Conservation (phyloP, 345 rosid genomes). For the Eucalyptus erythrocorys region DNA sequence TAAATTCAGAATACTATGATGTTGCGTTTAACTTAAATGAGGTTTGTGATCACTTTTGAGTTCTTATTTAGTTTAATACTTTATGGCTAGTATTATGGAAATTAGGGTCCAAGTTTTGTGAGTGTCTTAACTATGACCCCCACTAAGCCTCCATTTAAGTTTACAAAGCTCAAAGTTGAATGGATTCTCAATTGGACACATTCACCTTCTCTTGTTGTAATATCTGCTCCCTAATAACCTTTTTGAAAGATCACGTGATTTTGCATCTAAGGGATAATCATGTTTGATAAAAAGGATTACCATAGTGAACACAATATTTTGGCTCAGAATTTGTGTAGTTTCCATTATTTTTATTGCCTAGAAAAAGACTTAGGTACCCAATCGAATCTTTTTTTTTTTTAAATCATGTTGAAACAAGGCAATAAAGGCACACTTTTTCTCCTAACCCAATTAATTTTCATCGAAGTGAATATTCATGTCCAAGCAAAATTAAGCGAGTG, state of each 20-base stretch:
- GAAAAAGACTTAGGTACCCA: not conserved
- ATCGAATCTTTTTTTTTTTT: not conserved
- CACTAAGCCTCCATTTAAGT: not conserved
- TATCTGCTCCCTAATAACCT: not conserved
- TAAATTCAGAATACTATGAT: not conserved
- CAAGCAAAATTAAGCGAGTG: not conserved
- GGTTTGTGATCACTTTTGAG: not conserved
- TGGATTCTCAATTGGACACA: not conserved
- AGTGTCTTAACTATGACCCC: not conserved
- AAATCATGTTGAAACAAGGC: not conserved
- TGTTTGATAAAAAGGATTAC: not conserved
- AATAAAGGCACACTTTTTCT: not conserved
- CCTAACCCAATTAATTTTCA: not conserved
- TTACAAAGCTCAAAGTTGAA: not conserved
- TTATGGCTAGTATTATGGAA: not conserved
- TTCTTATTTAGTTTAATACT: not conserved
- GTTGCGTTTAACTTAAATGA: not conserved
- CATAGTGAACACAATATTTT: not conserved
- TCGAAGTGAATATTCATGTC: not conserved
- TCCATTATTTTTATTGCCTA: not conserved
- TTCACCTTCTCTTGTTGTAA: not conserved
- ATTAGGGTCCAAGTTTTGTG: not conserved
- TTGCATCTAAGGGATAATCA: not conserved
- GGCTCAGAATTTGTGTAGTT: not conserved
- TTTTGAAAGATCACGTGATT: not conserved